Conservation (phyloP, 257 asterid genomes). For the Fraxinus excelsior region DNA sequence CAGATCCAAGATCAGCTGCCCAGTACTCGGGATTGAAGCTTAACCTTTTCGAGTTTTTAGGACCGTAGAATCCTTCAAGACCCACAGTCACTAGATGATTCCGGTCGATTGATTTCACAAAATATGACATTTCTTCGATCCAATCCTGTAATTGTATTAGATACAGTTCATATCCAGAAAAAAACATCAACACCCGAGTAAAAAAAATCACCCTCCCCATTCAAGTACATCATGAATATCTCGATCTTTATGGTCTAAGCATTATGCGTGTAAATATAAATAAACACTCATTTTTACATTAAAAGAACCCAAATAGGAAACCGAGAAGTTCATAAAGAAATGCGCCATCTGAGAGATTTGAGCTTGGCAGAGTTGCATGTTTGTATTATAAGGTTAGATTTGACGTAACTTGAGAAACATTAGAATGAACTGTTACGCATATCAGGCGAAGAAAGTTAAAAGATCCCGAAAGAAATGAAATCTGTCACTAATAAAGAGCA, state of each 20-base stretch:
- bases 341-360: neutral
- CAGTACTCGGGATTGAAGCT: slow-evolving; percentile 85
- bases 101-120: slow-evolving; percentile 77
- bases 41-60: slow-evolving; percentile 70
- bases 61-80: slow-evolving; percentile 98
- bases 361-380: neutral
- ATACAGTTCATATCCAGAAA: slow-evolving; percentile 18
- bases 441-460: neutral
- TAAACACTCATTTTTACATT: neutral
- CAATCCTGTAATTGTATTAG: slow-evolving; percentile 70
- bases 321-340: neutral
- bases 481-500: neutral
- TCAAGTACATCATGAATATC: neutral
- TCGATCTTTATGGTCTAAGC: neutral
- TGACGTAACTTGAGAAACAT: neutral
- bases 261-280: neutral
- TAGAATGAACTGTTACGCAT: neutral
- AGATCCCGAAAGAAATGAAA: neutral
- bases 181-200: neutral
- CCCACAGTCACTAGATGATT: slow-evolving; percentile 92
- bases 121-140: slow-evolving; percentile 95
- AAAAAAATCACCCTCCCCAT: neutral
- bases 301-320: neutral
- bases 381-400: neutral
- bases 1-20: slow-evolving; percentile 96